Base-by-base conservation (phyloP, 177 flowering plant species). In the Vitis hybrid region DNA sequence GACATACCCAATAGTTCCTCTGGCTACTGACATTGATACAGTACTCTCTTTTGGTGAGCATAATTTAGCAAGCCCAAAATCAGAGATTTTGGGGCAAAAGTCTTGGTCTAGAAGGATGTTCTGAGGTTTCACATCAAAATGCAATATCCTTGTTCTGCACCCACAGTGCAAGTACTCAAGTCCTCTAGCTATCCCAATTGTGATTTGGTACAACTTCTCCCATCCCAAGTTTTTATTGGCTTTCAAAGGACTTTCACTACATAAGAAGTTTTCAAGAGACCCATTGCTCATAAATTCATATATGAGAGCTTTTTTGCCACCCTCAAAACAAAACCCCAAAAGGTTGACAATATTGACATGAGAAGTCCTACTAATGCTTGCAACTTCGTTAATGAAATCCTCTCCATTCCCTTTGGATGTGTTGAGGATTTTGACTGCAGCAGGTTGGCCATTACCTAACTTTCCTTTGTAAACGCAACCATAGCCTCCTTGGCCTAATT, bases 281-380 rank as follows among this genome's bases (percentile, higher is more conserved):
- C 77, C 75, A 39, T 78, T 78, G 2, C 74, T 58, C 77, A 78
- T 70, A 54, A 74, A 77, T 55, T 77, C 80, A 45, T 66, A 76
- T 11, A 76, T 52, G 5, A 77, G 70, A 66, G 70, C 65, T 54
- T 62, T 62, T 45, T 70, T 70, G 15, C 0, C 1, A 8, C 66
- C 62, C n/a, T 78, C 69, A 0, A 58, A 51, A 60, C 77, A 74
- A 26, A 66, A 74, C 2, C 77, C 76, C 9, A 73, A 12, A 1
- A 77, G 64, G 1, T 26, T 56, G 15, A 72, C 76, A 6, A 76
- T 8, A 23, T 76, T 72, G 11, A 76, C 73, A 61, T 76, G 79
- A 6, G 70, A 65, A 48, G 73, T 76, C 55, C 67, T 64, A 50
- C 75, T 59, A 26, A 76, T 76, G 70, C 58, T 73, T 1, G 62